These are phyloP conservation scores for Pistacia atlantica DNA, from an alignment of 345 rosid species.

Conservation along the genomic window DNA sequence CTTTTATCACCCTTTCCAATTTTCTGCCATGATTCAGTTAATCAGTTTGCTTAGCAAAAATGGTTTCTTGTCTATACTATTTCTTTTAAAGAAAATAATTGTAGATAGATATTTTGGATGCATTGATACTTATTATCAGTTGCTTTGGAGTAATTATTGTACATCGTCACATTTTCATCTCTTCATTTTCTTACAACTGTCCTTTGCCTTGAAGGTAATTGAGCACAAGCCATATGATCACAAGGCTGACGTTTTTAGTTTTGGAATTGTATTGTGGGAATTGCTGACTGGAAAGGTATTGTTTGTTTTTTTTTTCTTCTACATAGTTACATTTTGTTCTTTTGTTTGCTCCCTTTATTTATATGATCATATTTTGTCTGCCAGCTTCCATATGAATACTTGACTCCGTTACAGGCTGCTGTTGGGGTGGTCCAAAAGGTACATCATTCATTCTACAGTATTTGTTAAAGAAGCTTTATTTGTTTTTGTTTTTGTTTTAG, in stretches of 20 bases:
- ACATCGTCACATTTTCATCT: constrained; percentile 16
- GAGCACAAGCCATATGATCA: constrained; percentile 98
- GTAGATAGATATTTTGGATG: background rate
- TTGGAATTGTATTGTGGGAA: constrained; percentile 92
- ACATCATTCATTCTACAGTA: constrained; percentile 1
- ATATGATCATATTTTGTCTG: constrained; percentile 27
- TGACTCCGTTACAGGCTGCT: constrained; percentile 97
- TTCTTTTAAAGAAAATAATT: background rate
- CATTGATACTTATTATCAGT: background rate
- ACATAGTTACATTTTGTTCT: background rate
- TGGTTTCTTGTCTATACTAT: background rate
- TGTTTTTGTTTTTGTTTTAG: too few relatives aligned
- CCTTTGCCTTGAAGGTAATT: constrained; percentile 66
- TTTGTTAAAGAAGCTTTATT: background rate
- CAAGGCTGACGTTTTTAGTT: constrained; percentile 95
- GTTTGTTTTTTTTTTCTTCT: background rate
- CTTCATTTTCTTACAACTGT: constrained; percentile 32
- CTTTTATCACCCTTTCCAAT: background rate
- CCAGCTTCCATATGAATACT: constrained; percentile 90
- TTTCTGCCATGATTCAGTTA: background rate
- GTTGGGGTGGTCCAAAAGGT: constrained; percentile 99
- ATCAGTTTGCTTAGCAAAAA: constrained; percentile 1
- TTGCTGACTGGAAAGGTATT: constrained; percentile 89
- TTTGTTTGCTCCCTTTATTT: background rate
- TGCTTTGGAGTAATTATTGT: background rate